phyloP scores from a whole-genome alignment of 169 alveolate genomes.

The Cardiosporidium cionae region DNA sequence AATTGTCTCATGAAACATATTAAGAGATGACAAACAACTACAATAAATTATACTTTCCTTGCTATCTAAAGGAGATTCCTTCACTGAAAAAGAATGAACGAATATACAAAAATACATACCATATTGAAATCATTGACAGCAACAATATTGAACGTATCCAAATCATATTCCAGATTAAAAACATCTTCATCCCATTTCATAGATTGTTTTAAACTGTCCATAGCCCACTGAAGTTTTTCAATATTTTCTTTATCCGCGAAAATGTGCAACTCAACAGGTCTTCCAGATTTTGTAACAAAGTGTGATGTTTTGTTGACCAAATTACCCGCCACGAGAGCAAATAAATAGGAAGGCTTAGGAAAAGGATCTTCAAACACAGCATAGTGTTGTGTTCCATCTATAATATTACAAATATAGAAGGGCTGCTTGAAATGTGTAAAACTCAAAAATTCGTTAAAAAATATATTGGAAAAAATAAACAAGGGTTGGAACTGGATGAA shows the following conservation, averaged over 20 bases:
- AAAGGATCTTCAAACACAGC: slow-evolving; percentile 75
- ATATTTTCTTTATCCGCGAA: slow-evolving; percentile 67
- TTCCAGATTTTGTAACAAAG: slow-evolving; percentile 46
- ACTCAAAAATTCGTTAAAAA: too few species aligned
- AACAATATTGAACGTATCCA: slow-evolving; percentile 64
- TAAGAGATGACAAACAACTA: too few species aligned
- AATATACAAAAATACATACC: too few species aligned
- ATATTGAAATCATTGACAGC: slow-evolving; percentile 65
- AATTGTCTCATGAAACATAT: too few species aligned
- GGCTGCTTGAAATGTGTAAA: too few species aligned
- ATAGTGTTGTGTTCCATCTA: slow-evolving; percentile 36
- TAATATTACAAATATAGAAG: too few species aligned
- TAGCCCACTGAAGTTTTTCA: slow-evolving; percentile 66
- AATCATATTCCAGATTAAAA: slow-evolving; percentile 72
- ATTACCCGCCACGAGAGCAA: slow-evolving; percentile 83
- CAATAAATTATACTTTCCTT: too few species aligned
- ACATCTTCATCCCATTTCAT: slow-evolving; percentile 81
- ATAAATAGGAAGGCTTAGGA: slow-evolving; percentile 75
- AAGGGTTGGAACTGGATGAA: too few species aligned
- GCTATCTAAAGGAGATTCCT: too few species aligned
- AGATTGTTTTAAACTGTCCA: slow-evolving; percentile 66
- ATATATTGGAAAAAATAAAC: too few species aligned
- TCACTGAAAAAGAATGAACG: too few species aligned
- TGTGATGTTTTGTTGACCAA: slow-evolving; percentile 46
- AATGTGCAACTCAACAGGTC: slow-evolving; percentile 54